These are phyloP conservation scores for Kodamaea arcana DNA, from an alignment of 1,139 yeast species.

Conservation along the genomic window DNA sequence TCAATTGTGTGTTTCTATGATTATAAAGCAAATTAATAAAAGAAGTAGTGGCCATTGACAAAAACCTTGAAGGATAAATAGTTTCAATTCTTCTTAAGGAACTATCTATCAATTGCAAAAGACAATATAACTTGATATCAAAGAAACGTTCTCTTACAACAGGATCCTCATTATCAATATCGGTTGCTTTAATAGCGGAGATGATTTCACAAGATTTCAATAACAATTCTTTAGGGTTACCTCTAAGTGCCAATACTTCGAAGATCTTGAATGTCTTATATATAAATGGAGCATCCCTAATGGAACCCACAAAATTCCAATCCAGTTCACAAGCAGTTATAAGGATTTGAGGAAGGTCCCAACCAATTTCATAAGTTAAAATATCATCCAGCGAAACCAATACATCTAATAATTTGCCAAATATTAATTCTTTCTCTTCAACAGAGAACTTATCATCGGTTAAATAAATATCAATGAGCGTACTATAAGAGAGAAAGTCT, in stretches of 20 bases:
- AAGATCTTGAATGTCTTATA: slow-evolving; percentile 47
- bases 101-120: slow-evolving; percentile 57
- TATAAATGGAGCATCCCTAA: slow-evolving; percentile 34
- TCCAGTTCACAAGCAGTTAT: slow-evolving; percentile 39
- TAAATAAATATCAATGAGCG: slow-evolving; percentile 62
- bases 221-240: slow-evolving; percentile 77
- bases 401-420: slow-evolving; percentile 29
- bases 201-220: slow-evolving; percentile 65
- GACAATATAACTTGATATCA: slow-evolving; percentile 57
- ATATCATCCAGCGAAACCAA: slow-evolving; percentile 39
- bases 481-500: slow-evolving; percentile 70
- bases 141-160: slow-evolving; percentile 29
- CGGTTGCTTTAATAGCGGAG: slow-evolving; percentile 20
- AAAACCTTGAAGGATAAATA: slow-evolving; percentile 67
- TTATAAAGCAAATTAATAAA: slow-evolving; percentile 45
- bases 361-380: slow-evolving; percentile 68
- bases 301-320: slow-evolving; percentile 11
- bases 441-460: slow-evolving; percentile 39
- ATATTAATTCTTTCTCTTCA: slow-evolving; percentile 40
- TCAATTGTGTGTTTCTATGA: slow-evolving; percentile 25
- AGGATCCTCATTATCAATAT: slow-evolving; percentile 9
- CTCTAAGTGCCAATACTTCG: slow-evolving; percentile 55
- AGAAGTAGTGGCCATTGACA: slow-evolving; percentile 61
- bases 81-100: slow-evolving; percentile 56
- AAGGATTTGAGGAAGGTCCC: slow-evolving; percentile 78